Conservation (phyloP, 257 asterid species). For the Gentiana dahurica region DNA sequence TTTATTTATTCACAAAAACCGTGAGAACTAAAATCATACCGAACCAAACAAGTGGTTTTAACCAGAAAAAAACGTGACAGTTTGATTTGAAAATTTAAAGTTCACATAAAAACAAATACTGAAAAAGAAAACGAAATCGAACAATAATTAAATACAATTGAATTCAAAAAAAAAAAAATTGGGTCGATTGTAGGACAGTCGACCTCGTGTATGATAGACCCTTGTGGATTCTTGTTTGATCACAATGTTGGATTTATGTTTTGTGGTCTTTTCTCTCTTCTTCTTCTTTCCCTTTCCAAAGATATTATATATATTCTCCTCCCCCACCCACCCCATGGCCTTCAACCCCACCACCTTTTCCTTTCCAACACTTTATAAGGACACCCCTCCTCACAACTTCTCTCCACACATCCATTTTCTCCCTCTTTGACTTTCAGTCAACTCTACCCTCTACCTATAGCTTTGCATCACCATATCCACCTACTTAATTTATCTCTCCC, state of each 20-base stretch:
- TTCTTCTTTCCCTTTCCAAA: slow-evolving; percentile 27
- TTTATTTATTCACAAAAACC: no score
- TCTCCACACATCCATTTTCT: slow-evolving; percentile 16
- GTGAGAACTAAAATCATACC: no score
- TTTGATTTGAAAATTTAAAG: no score
- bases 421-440: slow-evolving; percentile 8
- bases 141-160: no score
- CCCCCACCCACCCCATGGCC: slow-evolving; percentile 28
- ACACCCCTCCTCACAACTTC: slow-evolving; percentile 9
- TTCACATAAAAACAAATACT: no score
- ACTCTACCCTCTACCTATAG: background rate
- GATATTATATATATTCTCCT: slow-evolving; percentile 18
- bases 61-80: no score
- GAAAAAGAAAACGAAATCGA: no score
- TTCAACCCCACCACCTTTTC: slow-evolving; percentile 23
- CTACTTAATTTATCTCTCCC: slow-evolving; percentile 4
- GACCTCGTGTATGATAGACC: no score
- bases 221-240: background rate
- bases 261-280: slow-evolving; percentile 56
- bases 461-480: no score
- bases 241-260: background rate
- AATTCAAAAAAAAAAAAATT: no score
- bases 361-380: slow-evolving; percentile 30
- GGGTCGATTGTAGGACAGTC: no score
- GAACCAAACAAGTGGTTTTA: no score